Evolutionary conservation across 306 rosid species (phyloP), one percentile per base, ranked within the genome.

Genomic region (Biancaea sappan): DNA sequence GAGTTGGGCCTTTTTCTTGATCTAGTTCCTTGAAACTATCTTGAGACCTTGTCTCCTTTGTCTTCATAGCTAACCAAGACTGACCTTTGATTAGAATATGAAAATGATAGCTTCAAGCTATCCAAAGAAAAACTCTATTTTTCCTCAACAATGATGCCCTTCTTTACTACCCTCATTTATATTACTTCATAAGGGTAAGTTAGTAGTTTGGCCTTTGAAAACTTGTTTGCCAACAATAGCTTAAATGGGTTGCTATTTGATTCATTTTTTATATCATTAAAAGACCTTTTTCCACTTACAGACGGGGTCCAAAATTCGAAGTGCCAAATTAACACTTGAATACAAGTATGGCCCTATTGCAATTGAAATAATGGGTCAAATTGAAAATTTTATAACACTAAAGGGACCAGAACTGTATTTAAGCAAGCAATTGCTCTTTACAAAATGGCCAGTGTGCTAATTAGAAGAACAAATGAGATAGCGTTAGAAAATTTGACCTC

Each of bases 151-250:
- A n/a, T n/a, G n/a, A n/a, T n/a, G n/a, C n/a, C n/a, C n/a, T n/a
- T n/a, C n/a, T n/a, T n/a, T n/a, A n/a, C n/a, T n/a, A n/a, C n/a
- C n/a, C n/a, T n/a, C n/a, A n/a, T n/a, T n/a, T n/a, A n/a, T n/a
- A n/a, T n/a, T n/a, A n/a, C n/a, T n/a, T n/a, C n/a, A n/a, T n/a
- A n/a, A n/a, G n/a, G n/a, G n/a, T n/a, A n/a, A n/a, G n/a, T n/a
- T n/a, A n/a, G n/a, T n/a, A n/a, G 28, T 71, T 48, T 66, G 22
- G 43, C 61, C 25, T 77, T 77, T 29, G 40, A 66, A 66, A 77
- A 8, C 62, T 67, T 15, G 57, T 72, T 6, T 73, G 35, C 58
- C 26, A 60, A 72, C 68, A 28, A 38, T 56, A 37, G 52, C 60
- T 31, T 47, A 38, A 48, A 37, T 37, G 25, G 54, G 58, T 59